phyloP scores from a whole-genome alignment of 352 stramenopile genomes.

The Phytophthora macrochlamydospora region DNA sequence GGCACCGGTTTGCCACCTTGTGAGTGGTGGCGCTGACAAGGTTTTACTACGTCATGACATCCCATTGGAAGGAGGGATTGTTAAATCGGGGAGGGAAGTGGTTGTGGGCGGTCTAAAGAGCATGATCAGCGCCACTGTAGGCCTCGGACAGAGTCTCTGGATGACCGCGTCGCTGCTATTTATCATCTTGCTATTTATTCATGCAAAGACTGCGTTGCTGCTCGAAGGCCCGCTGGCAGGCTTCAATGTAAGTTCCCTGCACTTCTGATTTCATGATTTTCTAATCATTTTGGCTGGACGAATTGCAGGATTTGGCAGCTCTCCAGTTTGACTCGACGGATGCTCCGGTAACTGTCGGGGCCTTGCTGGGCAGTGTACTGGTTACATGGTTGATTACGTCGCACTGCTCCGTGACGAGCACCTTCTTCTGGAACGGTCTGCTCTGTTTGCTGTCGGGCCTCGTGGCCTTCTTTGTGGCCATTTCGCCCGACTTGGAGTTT shows the following conservation, averaged over 20 bases:
- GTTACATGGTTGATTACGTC: conserved; percentile 45
- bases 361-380: conserved; percentile 37
- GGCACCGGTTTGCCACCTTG: conserved; percentile 47
- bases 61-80: conserved; percentile 53
- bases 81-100: conserved; percentile 48
- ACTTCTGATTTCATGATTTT: conserved; percentile 4
- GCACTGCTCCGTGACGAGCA: conserved; percentile 45
- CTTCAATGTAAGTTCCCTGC: conserved; percentile 46
- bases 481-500: conserved; percentile 60
- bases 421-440: conserved; percentile 80
- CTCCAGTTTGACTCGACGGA: conserved; percentile 66
- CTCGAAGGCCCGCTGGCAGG: conserved; percentile 49
- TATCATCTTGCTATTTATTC: conserved; percentile 77
- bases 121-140: conserved; percentile 35
- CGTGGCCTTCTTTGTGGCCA: conserved; percentile 67
- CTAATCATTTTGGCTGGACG: not conserved
- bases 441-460: conserved; percentile 56
- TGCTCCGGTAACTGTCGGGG: conserved; percentile 47
- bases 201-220: conserved; percentile 66
- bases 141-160: conserved; percentile 54
- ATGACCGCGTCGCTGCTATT: conserved; percentile 65
- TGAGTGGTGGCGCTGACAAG: conserved; percentile 83
- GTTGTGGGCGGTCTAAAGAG: conserved; percentile 36
- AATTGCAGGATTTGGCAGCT: conserved; percentile 47
- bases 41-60: conserved; percentile 71